Base-by-base conservation (phyloP, 768 basidiomycete species). In the Pleurotus eryngii region DNA sequence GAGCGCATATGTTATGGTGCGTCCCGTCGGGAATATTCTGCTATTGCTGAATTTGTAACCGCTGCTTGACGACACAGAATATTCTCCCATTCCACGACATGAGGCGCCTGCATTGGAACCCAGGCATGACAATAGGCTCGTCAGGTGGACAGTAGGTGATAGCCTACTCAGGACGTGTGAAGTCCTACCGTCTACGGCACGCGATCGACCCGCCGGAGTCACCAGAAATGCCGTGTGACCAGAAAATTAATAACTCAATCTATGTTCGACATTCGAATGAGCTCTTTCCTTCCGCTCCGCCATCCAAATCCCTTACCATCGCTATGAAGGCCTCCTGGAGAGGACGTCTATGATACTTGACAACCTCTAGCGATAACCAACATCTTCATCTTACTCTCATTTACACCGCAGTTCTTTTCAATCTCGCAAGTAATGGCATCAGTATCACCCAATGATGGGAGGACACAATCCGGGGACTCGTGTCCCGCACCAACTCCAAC, bases 301-400 rank as follows among this genome's bases (percentile, higher is more conserved):
- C 61, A 58, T 61, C 57, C 56, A 59, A 56, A 55, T 47, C 55
- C 65, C 57, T 49, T 60, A 56, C 61, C 62, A 58, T 57, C 64
- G 68, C 63, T 61, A 73, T 70, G 70, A 64, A 69, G 59, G 60
- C 67, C 65, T 66, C 66, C 69, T 59, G 65, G 65, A 65, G 67
- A 69, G 70, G 66, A 57, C 51, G 51, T 54, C 65, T 68, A 55
- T 71, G 65, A 68, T 62, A 61, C 59, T 55, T 24, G 53, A 53
- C 50, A 54, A 49, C 45, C 57, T 51, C 39, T 53, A 38, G 39
- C 50, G 59, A 59, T 45, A 46, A 56, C 58, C 18, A 58, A 30
- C 42, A 30, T 9, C 40, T 53, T 22, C 24, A 47, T 48, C 49
- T 55, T 27, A 54, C 51, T 17, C 51, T 54, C 51, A 42, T 54